These are phyloP conservation scores for Salix purpurea DNA, from an alignment of 345 rosid species.

Conservation along the genomic window DNA sequence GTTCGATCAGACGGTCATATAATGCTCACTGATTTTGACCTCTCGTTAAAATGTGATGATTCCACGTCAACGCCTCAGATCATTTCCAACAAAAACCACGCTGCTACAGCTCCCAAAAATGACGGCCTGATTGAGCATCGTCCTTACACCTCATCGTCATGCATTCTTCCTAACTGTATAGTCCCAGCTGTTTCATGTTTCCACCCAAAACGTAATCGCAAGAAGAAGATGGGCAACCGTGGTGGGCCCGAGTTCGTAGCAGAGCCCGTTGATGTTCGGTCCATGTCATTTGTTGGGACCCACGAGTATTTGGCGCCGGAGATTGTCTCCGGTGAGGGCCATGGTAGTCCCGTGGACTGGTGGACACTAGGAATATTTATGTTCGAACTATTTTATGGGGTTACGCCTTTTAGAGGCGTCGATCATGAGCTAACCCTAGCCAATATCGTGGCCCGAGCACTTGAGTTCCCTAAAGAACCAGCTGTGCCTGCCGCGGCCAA, in stretches of 20 bases:
- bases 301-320: conserved; percentile 92
- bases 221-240: conserved; percentile 53
- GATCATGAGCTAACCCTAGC: conserved; percentile 91
- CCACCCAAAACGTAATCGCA: conserved; percentile 58
- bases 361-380: conserved; percentile 90
- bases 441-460: conserved; percentile 89
- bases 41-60: conserved; percentile 74
- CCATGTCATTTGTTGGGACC: conserved; percentile 94
- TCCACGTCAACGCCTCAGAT: conserved; percentile 66
- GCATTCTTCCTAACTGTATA: conserved; percentile 79
- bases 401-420: conserved; percentile 72
- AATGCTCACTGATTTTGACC: conserved; percentile 92
- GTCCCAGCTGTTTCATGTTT: conserved; percentile 89
- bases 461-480: conserved; percentile 80
- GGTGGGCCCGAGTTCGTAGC: conserved; percentile 74
- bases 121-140: conserved; percentile 37
- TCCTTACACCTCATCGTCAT: conserved; percentile 57
- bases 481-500: conserved; percentile 51
- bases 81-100: conserved; percentile 33
- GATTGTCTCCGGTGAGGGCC: conserved; percentile 90
- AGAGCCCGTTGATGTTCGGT: conserved; percentile 77
- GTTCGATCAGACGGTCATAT: conserved; percentile 91
- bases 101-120: conserved; percentile 20
- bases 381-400: conserved; percentile 71
- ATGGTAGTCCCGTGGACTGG: conserved; percentile 88